A percentile compares a stretch with the other conserved stretches of the same genome.
These are phyloP conservation scores for Akanthomyces muscarius DNA, from an alignment of 2,329 filamentous ascomycete species.

Conservation along the genomic window DNA sequence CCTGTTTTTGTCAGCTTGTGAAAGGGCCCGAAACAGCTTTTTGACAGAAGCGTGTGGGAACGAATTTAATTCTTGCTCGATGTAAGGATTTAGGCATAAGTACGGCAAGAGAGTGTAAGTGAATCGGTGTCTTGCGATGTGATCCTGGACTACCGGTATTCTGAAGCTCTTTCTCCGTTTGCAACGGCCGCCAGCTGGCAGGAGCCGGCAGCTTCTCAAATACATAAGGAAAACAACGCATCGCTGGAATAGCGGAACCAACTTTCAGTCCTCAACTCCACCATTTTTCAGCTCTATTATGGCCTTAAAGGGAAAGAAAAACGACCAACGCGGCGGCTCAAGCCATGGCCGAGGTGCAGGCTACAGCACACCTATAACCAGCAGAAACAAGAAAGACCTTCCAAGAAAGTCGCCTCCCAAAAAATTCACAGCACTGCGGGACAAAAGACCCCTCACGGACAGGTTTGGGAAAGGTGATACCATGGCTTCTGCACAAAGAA, in stretches of 20 bases:
- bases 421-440: neutral
- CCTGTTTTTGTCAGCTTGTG: too few relatives aligned
- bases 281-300: neutral
- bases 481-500: conserved; percentile 2
- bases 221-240: neutral
- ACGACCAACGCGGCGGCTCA: neutral
- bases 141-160: neutral
- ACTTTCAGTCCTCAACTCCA: neutral
- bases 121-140: neutral
- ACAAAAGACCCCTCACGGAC: neutral
- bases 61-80: neutral
- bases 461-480: neutral
- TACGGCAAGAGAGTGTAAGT: neutral
- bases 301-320: neutral
- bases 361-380: neutral
- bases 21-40: too few relatives aligned
- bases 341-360: neutral
- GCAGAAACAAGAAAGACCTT: neutral
- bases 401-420: neutral
- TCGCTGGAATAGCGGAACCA: neutral
- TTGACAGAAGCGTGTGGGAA: neutral
- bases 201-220: neutral
- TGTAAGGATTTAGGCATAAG: neutral
- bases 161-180: neutral
- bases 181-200: conserved; percentile 21